Evolutionary conservation across 139 green algal genomes (phyloP).

Genomic region (Micractinium sp.): DNA sequence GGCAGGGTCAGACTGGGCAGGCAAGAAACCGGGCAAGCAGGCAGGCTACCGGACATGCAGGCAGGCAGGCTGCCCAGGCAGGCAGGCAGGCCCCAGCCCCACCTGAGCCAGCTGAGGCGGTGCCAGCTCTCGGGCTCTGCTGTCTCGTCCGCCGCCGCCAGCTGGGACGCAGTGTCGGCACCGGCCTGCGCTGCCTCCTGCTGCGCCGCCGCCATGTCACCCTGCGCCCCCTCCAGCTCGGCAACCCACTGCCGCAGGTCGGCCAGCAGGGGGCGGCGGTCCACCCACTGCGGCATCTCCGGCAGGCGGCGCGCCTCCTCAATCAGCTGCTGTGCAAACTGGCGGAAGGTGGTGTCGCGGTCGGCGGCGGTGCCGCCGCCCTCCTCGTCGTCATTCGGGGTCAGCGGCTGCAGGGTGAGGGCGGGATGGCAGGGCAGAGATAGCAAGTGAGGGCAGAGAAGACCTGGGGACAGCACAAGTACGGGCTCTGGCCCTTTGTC

Average conservation of each 20-base stretch:
- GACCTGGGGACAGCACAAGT: too few species aligned
- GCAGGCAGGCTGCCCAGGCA: neutral
- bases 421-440: neutral
- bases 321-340: constrained; percentile 12
- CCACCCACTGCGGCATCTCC: neutral
- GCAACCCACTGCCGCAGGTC: neutral
- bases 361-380: neutral
- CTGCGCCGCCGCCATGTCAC: neutral
- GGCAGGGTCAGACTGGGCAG: neutral
- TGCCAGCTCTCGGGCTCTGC: neutral
- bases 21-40: neutral
- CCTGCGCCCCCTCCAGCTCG: neutral
- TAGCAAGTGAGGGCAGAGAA: neutral
- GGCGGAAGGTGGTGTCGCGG: constrained; percentile 8
- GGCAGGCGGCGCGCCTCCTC: constrained; percentile 26
- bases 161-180: neutral
- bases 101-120: constrained; percentile 18
- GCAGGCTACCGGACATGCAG: neutral
- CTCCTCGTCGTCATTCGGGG: neutral
- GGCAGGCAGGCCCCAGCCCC: neutral
- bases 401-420: neutral
- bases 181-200: neutral
- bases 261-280: neutral
- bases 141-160: neutral
- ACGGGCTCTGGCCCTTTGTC: too few species aligned